Evolutionary conservation across 495 filamentous ascomycete species (phyloP).

Genomic region (Penicillium roqueforti): DNA sequence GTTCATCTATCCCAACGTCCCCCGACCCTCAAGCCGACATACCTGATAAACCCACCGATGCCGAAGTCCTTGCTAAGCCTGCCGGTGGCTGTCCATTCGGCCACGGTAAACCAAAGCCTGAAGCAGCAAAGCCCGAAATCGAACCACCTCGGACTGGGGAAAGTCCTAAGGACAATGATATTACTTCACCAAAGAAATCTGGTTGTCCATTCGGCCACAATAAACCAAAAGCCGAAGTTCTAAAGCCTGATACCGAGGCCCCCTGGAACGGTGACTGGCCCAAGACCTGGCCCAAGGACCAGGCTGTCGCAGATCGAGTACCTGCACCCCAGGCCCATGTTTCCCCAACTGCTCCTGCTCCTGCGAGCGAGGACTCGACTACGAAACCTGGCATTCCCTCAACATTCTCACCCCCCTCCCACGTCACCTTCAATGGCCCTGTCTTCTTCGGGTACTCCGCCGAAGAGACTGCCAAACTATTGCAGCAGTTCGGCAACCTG

Average conservation of each 20-base stretch:
- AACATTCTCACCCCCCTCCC: conserved; percentile 33
- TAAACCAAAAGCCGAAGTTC: conserved; percentile 12
- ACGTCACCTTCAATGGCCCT: conserved; percentile 78
- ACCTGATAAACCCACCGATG: conserved; percentile 12
- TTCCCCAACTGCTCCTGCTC: background rate
- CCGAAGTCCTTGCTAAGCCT: conserved; percentile 11
- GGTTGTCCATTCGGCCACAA: conserved; percentile 8
- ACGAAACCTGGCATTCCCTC: conserved; percentile 7
- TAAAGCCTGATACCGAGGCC: conserved; percentile 5
- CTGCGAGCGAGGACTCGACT: conserved; percentile 14
- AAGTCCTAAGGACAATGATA: conserved; percentile 11
- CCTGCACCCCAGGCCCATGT: background rate
- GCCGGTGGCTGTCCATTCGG: conserved; percentile 50
- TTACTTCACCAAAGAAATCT: background rate
- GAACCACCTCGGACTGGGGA: conserved; percentile 4
- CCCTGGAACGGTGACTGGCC: background rate
- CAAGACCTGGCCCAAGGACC: background rate
- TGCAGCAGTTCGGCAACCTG: conserved; percentile 50
- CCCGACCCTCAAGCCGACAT: conserved; percentile 16
- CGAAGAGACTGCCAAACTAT: conserved; percentile 67
- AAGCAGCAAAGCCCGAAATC: conserved; percentile 3
- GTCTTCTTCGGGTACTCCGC: conserved; percentile 86
- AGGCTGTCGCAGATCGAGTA: background rate
- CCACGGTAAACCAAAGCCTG: conserved; percentile 31
- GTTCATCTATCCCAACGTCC: conserved; percentile 19